phyloP scores from a whole-genome alignment of 345 rosid genomes.

The Eucalyptus leucophloia region DNA sequence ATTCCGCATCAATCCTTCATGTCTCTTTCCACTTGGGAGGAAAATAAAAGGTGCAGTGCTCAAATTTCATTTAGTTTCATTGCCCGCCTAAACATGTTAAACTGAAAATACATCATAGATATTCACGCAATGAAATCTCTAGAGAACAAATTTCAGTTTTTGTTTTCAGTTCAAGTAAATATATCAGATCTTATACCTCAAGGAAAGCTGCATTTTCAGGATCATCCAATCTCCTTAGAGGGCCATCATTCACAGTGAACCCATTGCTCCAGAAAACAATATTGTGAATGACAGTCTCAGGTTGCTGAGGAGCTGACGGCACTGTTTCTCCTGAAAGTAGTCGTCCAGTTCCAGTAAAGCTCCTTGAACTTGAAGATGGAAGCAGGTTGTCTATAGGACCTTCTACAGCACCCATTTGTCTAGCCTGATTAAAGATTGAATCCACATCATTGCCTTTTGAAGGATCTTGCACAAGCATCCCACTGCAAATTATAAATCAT shows the following conservation, averaged over 20 bases:
- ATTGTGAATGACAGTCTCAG: conserved; percentile 62
- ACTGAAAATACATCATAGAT: neutral
- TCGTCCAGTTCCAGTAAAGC: conserved; percentile 78
- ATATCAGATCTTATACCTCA: conserved; percentile 34
- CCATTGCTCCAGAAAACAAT: conserved; percentile 88
- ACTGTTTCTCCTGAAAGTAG: conserved; percentile 74
- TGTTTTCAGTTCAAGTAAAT: neutral
- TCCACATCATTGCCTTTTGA: conserved; percentile 70
- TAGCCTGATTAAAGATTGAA: conserved; percentile 86
- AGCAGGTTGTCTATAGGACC: conserved; percentile 50
- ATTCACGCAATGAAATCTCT: neutral
- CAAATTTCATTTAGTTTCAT: neutral
- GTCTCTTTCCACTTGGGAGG: neutral
- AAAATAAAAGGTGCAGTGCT: neutral
- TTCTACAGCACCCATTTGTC: conserved; percentile 84
- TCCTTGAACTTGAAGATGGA: conserved; percentile 72
- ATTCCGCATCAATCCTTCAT: neutral
- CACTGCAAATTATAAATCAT: conserved; percentile 31
- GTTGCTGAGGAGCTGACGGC: conserved; percentile 72
- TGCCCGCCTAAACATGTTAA: neutral
- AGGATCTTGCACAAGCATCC: conserved; percentile 98
- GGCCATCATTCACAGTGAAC: conserved; percentile 85
- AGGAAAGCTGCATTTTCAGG: conserved; percentile 88
- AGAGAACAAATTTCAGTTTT: neutral
- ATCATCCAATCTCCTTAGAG: conserved; percentile 81